Base-by-base conservation (phyloP, 345 rosid species). In the Punica granatum region DNA sequence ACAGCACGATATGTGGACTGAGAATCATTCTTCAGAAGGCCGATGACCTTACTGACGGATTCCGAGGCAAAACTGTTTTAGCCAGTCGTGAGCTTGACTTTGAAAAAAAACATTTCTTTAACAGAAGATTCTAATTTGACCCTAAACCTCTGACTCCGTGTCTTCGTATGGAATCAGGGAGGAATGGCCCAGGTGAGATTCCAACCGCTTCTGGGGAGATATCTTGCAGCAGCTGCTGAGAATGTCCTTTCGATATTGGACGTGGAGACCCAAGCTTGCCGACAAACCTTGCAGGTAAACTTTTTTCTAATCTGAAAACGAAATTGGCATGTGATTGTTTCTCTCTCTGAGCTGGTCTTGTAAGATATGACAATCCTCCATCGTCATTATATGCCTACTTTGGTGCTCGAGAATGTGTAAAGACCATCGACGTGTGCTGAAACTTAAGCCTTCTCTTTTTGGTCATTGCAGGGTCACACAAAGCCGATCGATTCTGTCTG, bases 221-320 rank as follows among this genome's bases (percentile, higher is more conserved):
- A 85, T 83, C 96, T 94, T 7, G 98, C 98, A n/a, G 92, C 93
- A 35, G 90, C 90, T 35, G 82, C 90, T 1, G 96, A 86, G 68
- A 92, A 84, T 81, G 83, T 87, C 68, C 88, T 92, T 16, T 85
- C 96, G 56, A 85, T 94, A 78, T 73, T 92, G 68, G 99, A 94
- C 53, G 86, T 83, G 21, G 99, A 94, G 80, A 90, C 99, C 59
- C 89, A 82, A 81, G 82, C 77, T 68, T 81, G 86, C 69, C 83
- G 83, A 67, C 90, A 84, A 43, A 81, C 93, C 21, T 76, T 94
- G 64, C 90, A 84, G 98, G 99, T 91, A 25, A 63, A 73, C 67
- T 70, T 31, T 39, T 11, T n/a, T n/a, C n/a, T n/a, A n/a, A 37
- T 53, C 41, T 37, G 5, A 37, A 4, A 5, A 37, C 41, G 41